Evolutionary conservation across 768 basidiomycete species (phyloP).

Genomic region (Mycena sanguinolenta): DNA sequence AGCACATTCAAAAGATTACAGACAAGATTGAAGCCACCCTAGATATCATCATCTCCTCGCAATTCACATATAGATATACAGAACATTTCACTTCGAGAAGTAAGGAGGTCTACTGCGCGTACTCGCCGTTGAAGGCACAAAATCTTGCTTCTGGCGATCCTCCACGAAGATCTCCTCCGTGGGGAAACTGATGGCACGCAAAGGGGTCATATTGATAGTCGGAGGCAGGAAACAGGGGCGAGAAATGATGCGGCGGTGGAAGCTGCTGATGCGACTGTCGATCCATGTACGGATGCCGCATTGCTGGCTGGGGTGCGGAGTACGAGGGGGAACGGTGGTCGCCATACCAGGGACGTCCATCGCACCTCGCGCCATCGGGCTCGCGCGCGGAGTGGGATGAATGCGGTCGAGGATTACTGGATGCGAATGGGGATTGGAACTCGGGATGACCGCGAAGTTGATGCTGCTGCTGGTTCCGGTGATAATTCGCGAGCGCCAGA

Average conservation of each 20-base stretch:
- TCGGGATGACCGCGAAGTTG: neutral
- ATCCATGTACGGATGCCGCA: constrained; percentile 10
- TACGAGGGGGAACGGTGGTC: neutral
- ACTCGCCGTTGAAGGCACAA: neutral
- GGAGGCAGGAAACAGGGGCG: neutral
- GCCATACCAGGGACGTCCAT: neutral
- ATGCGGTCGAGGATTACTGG: neutral
- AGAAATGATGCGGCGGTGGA: neutral
- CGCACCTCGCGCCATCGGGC: neutral
- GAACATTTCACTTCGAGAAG: no score
- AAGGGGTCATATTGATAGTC: neutral
- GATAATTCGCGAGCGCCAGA: neutral
- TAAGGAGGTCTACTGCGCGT: no score
- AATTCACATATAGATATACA: no score
- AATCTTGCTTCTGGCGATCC: neutral
- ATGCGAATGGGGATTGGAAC: constrained; percentile 13
- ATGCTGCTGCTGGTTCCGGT: neutral
- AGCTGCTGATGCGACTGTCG: neutral
- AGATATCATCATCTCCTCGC: no score
- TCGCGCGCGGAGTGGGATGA: neutral
- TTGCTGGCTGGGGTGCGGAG: constrained; percentile 7
- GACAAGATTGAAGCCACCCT: no score
- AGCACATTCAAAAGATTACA: no score
- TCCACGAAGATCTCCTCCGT: neutral
- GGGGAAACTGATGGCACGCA: neutral